These are phyloP conservation scores for Tolypocladium album DNA, from an alignment of 2,329 filamentous ascomycete genomes.

Conservation along the genomic window DNA sequence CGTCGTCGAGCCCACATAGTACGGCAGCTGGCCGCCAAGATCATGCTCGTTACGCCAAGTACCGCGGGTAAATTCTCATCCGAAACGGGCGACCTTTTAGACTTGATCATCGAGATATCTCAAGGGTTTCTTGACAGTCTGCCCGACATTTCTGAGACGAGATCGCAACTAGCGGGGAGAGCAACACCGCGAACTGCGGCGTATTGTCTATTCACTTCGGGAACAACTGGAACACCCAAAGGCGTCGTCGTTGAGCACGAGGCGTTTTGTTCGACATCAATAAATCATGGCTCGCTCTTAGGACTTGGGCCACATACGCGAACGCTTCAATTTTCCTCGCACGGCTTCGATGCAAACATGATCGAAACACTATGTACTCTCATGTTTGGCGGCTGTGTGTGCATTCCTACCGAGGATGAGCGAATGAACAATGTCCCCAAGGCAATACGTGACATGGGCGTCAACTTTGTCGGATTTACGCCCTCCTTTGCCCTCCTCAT, in stretches of 20 bases:
- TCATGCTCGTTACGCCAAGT: not conserved
- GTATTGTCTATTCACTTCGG: constrained; percentile 8
- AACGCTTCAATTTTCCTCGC: constrained; percentile 7
- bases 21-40: not conserved
- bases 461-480: constrained; percentile 7
- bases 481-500: constrained; percentile 7
- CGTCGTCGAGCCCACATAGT: not conserved
- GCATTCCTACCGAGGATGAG: constrained; percentile 8
- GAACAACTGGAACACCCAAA: constrained; percentile 10
- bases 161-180: not conserved
- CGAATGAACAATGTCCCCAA: constrained; percentile 6
- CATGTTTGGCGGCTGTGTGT: constrained; percentile 12
- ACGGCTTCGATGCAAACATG: constrained; percentile 10
- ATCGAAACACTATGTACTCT: constrained; percentile 11
- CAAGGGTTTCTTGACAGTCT: not conserved
- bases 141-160: not conserved
- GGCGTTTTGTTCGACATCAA: constrained; percentile 1
- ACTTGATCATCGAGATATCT: not conserved
- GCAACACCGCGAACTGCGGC: not conserved
- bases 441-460: constrained; percentile 7
- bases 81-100: not conserved
- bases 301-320: constrained; percentile 1
- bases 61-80: not conserved
- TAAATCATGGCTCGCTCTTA: not conserved
- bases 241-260: constrained; percentile 9